phyloP scores from a whole-genome alignment of 139 green algal genomes.

The Trebouxia sp. region DNA sequence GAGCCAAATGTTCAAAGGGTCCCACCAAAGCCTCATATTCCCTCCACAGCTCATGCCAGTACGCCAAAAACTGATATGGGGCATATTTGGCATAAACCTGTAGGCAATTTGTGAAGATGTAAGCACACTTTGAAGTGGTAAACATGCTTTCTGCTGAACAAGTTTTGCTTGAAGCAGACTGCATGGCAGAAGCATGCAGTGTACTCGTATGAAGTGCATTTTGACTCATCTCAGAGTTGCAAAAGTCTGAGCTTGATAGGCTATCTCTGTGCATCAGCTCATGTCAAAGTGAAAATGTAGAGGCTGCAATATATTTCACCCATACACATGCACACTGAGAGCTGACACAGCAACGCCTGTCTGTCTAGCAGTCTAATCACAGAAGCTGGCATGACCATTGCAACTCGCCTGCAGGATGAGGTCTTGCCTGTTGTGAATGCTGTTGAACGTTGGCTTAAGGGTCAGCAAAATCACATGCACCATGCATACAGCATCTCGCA shows the following conservation, averaged over 20 bases:
- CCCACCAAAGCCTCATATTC: conserved; percentile 25
- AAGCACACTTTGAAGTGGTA: not conserved
- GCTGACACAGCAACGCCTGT: no score
- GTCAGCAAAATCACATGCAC: not conserved
- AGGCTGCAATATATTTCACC: no score
- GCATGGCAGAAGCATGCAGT: not conserved
- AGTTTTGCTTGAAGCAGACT: not conserved
- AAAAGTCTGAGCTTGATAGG: not conserved
- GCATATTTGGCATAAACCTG: conserved; percentile 30
- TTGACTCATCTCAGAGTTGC: not conserved
- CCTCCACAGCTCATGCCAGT: conserved; percentile 26
- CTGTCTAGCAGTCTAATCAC: no score
- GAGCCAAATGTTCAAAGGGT: not conserved
- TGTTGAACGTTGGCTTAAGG: not conserved
- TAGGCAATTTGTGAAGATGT: no score
- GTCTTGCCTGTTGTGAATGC: not conserved
- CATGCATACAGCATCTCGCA: not conserved
- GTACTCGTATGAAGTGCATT: not conserved
- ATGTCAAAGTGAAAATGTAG: no score
- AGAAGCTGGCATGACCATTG: no score
- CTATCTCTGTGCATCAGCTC: no score
- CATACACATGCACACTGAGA: no score
- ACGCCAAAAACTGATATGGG: conserved; percentile 31
- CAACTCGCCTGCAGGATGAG: no score
- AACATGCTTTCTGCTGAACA: not conserved